phyloP scores from a whole-genome alignment of 345 rosid species.

The Aquilaria yunnanensis region DNA sequence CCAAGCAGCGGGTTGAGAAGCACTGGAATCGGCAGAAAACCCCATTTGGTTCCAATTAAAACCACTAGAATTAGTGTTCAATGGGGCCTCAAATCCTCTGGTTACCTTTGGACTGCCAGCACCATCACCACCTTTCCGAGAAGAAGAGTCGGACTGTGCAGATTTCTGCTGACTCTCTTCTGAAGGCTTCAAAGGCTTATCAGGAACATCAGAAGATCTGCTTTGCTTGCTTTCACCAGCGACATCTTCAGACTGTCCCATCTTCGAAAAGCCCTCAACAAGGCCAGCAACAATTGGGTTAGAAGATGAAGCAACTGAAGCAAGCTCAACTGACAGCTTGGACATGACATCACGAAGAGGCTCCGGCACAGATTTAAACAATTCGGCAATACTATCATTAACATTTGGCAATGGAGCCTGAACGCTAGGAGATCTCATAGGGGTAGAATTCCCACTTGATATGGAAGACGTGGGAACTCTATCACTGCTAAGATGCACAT shows the following conservation, averaged over 20 bases:
- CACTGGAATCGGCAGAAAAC: slow-evolving; percentile 21
- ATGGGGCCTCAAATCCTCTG: slow-evolving; percentile 8
- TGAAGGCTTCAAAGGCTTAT: slow-evolving; percentile 16
- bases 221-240: slow-evolving; percentile 11
- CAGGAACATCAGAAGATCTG: slow-evolving; percentile 17
- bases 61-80: slow-evolving; percentile 8
- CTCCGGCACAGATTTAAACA: slow-evolving; percentile 55
- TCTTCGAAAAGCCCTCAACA: slow-evolving; percentile 34
- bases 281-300: slow-evolving; percentile 33
- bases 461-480: slow-evolving; percentile 25
- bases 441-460: slow-evolving; percentile 52
- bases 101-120: slow-evolving; percentile 9
- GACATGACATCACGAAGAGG: slow-evolving; percentile 44
- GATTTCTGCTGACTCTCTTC: slow-evolving; percentile 15
- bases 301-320: slow-evolving; percentile 46
- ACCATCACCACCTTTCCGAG: slow-evolving; percentile 10
- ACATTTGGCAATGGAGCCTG: slow-evolving; percentile 32
- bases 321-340: slow-evolving; percentile 47
- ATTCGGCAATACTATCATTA: slow-evolving; percentile 40
- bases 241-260: slow-evolving; percentile 26
- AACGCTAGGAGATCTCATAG: slow-evolving; percentile 36
- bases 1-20: slow-evolving; percentile 2
- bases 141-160: slow-evolving; percentile 5
- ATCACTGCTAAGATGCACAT: slow-evolving; percentile 36
- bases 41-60: slow-evolving; percentile 33